Base-by-base conservation (phyloP, 306 rosid genomes). In the Erythrophleum fordii region DNA sequence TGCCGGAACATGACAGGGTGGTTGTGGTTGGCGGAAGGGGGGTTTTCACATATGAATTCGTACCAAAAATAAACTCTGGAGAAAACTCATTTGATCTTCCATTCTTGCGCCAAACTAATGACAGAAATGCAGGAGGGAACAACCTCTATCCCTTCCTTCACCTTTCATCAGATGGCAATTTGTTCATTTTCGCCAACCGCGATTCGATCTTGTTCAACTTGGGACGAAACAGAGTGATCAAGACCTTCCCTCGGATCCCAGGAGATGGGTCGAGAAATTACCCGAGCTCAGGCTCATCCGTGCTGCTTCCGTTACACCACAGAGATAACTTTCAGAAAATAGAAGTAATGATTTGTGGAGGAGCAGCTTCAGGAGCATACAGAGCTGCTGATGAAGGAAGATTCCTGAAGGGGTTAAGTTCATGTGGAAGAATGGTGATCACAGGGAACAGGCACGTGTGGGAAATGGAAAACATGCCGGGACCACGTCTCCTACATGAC, bases 371-470 rank as follows among this genome's bases (percentile, higher is more conserved):
- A 0, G 97, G 98, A 13, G 97, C 98, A 52, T 42, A 80, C 20
- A 69, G 26, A 10, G 91, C 92, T 2, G 97, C 95, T 4, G 10
- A 60, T 0, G 35, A 41, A 0, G 64, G 86, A 45, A 78, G 74
- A 29, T 94, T 77, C 89, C 5, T 89, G 28, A 48, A 67, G 72
- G 98, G 89, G 10, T 77, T 94, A 73, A 79, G 84, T 44, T 87
- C 97, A 6, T 94, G 97, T 67, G 98, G 98, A 53, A 86, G 97
- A 84, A 92, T 92, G 94, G 90, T 86, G 75, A 94, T 92, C 66
- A 85, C 94, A 11, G 97, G 94, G 51, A 61, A 86, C 78, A 51
- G 35, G 1, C 80, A 83, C 87, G 70, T 34, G 44, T 94, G 98
- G 98, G 44, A 81, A 11, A 91, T 92, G 97, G 98, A 94, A 46